Evolutionary conservation across 768 basidiomycete genomes (phyloP).

Genomic region (Tulasnella calospora): DNA sequence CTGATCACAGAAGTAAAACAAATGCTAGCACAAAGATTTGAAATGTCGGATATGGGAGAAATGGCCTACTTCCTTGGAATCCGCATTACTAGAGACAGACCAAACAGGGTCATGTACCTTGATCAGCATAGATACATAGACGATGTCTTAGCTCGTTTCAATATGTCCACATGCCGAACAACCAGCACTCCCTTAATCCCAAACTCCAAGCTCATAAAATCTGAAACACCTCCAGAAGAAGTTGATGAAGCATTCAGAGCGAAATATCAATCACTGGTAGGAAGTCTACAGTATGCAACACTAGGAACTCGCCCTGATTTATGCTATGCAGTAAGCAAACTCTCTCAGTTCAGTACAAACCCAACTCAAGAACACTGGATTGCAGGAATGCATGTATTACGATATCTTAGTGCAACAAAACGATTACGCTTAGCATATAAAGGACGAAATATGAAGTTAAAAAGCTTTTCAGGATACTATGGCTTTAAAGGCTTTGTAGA

Average conservation of each 20-base stretch:
- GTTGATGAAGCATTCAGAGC: too few relatives aligned
- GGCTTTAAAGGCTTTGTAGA: too few relatives aligned
- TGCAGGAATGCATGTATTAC: conserved; percentile 29
- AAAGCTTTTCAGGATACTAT: not conserved
- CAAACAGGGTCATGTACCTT: not conserved
- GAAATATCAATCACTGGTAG: conserved; percentile 21
- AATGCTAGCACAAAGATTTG: not conserved
- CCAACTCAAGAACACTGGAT: conserved; percentile 26
- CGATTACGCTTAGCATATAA: not conserved
- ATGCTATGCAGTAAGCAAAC: conserved; percentile 33
- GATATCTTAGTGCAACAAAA: conserved; percentile 28
- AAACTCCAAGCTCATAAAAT: not conserved
- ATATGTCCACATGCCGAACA: not conserved
- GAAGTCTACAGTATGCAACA: conserved; percentile 29
- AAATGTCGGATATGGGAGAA: conserved; percentile 12
- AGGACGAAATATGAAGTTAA: not conserved
- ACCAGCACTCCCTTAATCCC: not conserved
- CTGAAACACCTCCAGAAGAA: not conserved
- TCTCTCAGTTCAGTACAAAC: conserved; percentile 31
- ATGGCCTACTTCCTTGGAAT: conserved; percentile 2
- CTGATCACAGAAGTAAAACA: not conserved
- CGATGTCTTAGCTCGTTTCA: conserved; percentile 10
- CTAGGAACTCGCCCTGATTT: conserved; percentile 32
- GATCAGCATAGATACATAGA: not conserved
- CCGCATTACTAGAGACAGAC: not conserved